Evolutionary conservation across 257 asterid genomes (phyloP), one percentile per base, ranked within the genome.

Genomic region (Knoxia roxburghii): DNA sequence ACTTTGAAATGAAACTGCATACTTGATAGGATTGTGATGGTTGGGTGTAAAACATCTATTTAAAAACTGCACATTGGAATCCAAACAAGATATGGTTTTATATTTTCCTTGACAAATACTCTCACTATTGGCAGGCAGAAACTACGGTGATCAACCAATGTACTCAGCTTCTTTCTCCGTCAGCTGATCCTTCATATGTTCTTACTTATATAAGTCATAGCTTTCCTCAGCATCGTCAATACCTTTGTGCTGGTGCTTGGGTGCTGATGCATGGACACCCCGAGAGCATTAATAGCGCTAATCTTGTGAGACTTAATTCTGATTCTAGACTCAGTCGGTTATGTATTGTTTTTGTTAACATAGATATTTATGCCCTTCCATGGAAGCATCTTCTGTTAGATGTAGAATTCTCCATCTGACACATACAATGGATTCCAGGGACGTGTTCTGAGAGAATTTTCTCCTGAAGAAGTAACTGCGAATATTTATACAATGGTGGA

Each of bases 221-320:
- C 79, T 94, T 85, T 81, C 85, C 88, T 67, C 75, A 79, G 71
- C 99, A 94, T 71, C 96, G 97, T 54, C 84, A 88, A 67, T 87
- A 86, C 82, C 96, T 94, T 73, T 94, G 99, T 77, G 95, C 97
- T 73, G 95, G 97, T 79, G 95, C 96, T 21, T 94, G 97, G 97
- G 79, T 89, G 78, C 80, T 94, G 76, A 88, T 90, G 99, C 88
- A 83, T 76, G 83, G 84, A 73, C 99, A 88, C 78, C 96, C 90
- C 12, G 97, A 94, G 85, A 90, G 83, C 87, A 88, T 94, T 68
- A 90, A 90, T 79, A 80, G 87, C 82, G 72, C 80, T 76, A 94
- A 90, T 74, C 95, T 94, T 70, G 99, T 94, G 87, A 83, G 90
- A 66, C 37, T 64, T 52, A 50, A 3, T 21, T 58, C 33, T 32